Conservation (phyloP, 1,139 yeast genomes). For the Scheffersomyces titani region DNA sequence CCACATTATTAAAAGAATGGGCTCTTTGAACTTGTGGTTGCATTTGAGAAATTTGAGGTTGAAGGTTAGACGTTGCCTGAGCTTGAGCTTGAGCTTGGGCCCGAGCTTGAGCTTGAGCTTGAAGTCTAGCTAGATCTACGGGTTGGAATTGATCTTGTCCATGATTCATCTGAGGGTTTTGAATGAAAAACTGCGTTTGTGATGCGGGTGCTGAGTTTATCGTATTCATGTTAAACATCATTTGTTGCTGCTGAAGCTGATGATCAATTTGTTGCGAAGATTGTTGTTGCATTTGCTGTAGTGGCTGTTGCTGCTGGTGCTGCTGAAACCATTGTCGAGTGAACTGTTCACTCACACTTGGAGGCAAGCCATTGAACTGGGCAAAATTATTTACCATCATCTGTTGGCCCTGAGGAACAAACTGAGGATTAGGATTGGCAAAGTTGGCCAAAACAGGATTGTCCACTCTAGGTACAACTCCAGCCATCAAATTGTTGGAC, state of each 20-base stretch:
- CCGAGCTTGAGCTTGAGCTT: neutral
- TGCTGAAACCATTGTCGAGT: conserved; percentile 5
- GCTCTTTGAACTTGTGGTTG: neutral
- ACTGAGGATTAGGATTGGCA: neutral
- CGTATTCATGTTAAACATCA: conserved; percentile 8
- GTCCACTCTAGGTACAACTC: neutral
- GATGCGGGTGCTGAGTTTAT: conserved; percentile 12
- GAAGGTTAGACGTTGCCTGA: neutral
- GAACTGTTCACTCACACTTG: conserved; percentile 19
- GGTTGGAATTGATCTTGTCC: neutral
- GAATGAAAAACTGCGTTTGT: conserved; percentile 9
- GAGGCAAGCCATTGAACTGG: conserved; percentile 20
- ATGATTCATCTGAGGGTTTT: neutral
- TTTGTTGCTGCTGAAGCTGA: conserved; percentile 10
- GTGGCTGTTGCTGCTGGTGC: neutral
- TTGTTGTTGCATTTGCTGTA: conserved; percentile 5
- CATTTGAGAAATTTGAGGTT: neutral
- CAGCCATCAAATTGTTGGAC: neutral
- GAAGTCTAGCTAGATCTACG: neutral
- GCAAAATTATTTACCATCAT: conserved; percentile 26
- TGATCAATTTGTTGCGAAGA: conserved; percentile 5
- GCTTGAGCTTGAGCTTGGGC: neutral
- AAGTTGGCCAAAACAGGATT: neutral
- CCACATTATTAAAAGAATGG: neutral
- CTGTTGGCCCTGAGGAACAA: conserved; percentile 13